A percentile compares a stretch with the other conserved stretches of the same genome.
These are phyloP conservation scores for Lichenothelia convexa DNA, from an alignment of 495 filamentous ascomycete species.

Conservation along the genomic window DNA sequence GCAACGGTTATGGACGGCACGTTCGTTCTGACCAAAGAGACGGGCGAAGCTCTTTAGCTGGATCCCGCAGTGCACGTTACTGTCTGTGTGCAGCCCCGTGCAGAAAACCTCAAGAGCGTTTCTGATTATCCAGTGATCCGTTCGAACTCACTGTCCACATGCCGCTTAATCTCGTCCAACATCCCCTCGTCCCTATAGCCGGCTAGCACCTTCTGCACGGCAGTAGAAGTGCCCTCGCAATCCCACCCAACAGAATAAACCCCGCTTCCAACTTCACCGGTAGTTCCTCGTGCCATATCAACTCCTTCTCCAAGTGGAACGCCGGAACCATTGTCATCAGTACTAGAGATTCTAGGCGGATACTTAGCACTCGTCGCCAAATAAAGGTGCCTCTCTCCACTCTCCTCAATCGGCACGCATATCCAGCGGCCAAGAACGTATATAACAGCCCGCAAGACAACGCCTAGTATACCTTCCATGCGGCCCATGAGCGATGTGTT, in stretches of 20 bases:
- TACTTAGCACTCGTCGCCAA: conserved; percentile 9
- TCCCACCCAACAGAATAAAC: conserved; percentile 23
- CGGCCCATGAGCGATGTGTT: conserved; percentile 6
- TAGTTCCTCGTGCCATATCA: conserved; percentile 11
- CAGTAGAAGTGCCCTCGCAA: conserved; percentile 19
- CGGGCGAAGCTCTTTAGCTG: too few species aligned
- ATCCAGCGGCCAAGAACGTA: conserved; percentile 8
- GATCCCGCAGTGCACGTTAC: too few species aligned
- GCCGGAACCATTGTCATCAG: conserved; percentile 1
- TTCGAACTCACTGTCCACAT: conserved; percentile 30
- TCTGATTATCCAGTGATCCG: conserved; percentile 17
- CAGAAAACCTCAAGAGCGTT: too few species aligned
- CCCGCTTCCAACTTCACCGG: conserved; percentile 21
- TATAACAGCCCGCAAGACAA: conserved; percentile 10
- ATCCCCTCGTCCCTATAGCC: conserved; percentile 23
- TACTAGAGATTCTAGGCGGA: not conserved
- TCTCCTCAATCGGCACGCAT: conserved; percentile 7
- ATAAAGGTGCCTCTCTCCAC: conserved; percentile 13
- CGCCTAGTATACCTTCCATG: conserved; percentile 8
- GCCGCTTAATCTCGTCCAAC: conserved; percentile 28
- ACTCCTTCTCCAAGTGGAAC: conserved; percentile 7
- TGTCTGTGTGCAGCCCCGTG: too few species aligned
- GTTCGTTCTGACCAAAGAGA: too few species aligned
- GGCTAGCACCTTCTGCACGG: conserved; percentile 21
- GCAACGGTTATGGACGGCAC: too few species aligned